Conservation (phyloP, 202 grass and related monocot genomes). For the Eragrostis tef region DNA sequence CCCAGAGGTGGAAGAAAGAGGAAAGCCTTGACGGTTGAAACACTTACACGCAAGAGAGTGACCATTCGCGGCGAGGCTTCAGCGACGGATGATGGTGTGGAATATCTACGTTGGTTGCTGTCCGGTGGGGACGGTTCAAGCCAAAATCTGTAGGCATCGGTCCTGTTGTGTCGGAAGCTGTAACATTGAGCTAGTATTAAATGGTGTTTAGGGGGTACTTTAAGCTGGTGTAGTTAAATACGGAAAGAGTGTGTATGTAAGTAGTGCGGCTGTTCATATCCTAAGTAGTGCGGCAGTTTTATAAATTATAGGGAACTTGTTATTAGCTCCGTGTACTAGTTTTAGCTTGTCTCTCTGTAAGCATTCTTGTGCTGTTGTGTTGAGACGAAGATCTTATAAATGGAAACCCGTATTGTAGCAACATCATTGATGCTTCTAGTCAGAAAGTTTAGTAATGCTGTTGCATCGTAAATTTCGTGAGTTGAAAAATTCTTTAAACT, state of each 20-base stretch:
- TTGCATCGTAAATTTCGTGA: too few species aligned
- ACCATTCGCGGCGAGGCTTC: conserved; percentile 16
- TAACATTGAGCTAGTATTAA: conserved; percentile 24
- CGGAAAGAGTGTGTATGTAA: neutral
- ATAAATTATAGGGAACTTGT: neutral
- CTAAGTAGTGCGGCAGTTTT: neutral
- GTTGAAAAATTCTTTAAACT: too few species aligned
- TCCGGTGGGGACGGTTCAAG: conserved; percentile 20
- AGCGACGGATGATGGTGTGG: conserved; percentile 37
- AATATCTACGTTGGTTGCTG: conserved; percentile 72
- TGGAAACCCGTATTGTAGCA: neutral
- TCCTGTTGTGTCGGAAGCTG: neutral
- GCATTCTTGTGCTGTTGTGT: neutral
- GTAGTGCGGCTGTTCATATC: neutral
- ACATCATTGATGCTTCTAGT: too few species aligned
- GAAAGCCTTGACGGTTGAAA: conserved; percentile 53
- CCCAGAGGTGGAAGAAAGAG: conserved; percentile 71
- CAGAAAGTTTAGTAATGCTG: too few species aligned
- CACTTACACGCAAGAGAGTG: conserved; percentile 67
- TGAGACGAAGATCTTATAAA: neutral
- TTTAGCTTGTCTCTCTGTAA: neutral
- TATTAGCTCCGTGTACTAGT: neutral
- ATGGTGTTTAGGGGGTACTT: neutral
- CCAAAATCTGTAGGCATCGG: neutral
- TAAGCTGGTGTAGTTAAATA: neutral